Evolutionary conservation across 2,329 filamentous ascomycete species (phyloP), one percentile per base, ranked within the genome.

Genomic region (Fusarium dlaminii): DNA sequence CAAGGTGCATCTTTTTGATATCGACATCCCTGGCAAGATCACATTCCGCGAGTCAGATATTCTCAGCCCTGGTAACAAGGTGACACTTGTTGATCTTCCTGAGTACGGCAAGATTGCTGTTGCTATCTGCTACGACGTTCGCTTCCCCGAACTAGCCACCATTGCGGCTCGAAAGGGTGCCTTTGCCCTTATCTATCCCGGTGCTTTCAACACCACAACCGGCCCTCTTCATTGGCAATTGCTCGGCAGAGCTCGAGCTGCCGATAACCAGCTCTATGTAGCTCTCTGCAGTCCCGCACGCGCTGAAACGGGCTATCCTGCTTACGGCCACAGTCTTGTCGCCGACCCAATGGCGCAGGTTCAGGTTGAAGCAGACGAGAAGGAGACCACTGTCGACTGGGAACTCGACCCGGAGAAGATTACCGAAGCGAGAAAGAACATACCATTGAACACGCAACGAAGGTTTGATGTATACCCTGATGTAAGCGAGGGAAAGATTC

Each of bases 1-100:
- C 77, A 99, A 99, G 85, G 91, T 96, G 48, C 96, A 99, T 83
- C 88, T 99, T 48, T 99, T 99, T 83, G 96, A 98, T 84, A 99
- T 99, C 78, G 92, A 97, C 82, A 98, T 99, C 73, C 96, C 96
- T 2, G 96, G 95, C 71, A 95, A 95, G 85, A 98, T 99, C 82
- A 92, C 86, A 18, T 99, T 99, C 85, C 90, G 90, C 73, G 96
- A 99, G 84, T 95, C 92, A 60, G 95, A 98, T 72, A 94, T 98
- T 43, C 88, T 99, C 39, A 92, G 90, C 29, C 91, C 96, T 0
- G 96, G 96, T 1, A 92, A 96, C 84, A 92, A 94, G 80, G 84
- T 98, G 68, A 98, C 96, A 0, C 84, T 98, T 8, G 87, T 98
- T 32, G 93, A 98, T 75, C 86, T 98, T 36, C 94, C 95, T 7